Evolutionary conservation across 352 stramenopile genomes (phyloP).

Genomic region (Pythium scleroteichum): DNA sequence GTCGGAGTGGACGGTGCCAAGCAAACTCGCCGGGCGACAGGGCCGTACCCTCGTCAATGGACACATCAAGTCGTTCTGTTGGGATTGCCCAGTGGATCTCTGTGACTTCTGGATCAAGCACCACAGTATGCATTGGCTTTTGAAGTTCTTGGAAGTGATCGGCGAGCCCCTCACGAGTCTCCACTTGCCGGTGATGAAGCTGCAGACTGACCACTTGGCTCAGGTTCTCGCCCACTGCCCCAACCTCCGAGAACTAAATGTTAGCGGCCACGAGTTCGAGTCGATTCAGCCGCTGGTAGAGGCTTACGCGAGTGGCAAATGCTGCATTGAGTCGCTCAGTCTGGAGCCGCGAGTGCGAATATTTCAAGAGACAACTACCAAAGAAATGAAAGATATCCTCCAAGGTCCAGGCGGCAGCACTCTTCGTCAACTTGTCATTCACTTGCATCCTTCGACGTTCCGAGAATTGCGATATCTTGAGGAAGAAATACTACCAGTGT

Average conservation of each 20-base stretch:
- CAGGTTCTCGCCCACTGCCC: constrained; percentile 10
- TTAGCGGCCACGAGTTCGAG: constrained; percentile 1
- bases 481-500: neutral
- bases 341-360: neutral
- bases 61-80: neutral
- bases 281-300: constrained; percentile 2
- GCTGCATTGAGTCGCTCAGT: constrained; percentile 9
- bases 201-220: constrained; percentile 2
- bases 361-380: neutral
- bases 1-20: neutral
- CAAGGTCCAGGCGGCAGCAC: neutral
- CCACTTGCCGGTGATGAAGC: neutral
- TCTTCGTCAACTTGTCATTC: neutral
- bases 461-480: neutral
- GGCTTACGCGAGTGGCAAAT: constrained; percentile 4
- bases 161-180: constrained; percentile 10
- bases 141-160: neutral
- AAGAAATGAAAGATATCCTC: neutral
- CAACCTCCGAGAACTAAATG: constrained; percentile 14
- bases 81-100: neutral
- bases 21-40: neutral
- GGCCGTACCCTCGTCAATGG: neutral
- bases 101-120: neutral
- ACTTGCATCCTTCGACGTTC: neutral
- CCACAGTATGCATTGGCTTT: neutral